Evolutionary conservation across 169 alveolate genomes (phyloP).

Genomic region (Cryptosporidium canis): DNA sequence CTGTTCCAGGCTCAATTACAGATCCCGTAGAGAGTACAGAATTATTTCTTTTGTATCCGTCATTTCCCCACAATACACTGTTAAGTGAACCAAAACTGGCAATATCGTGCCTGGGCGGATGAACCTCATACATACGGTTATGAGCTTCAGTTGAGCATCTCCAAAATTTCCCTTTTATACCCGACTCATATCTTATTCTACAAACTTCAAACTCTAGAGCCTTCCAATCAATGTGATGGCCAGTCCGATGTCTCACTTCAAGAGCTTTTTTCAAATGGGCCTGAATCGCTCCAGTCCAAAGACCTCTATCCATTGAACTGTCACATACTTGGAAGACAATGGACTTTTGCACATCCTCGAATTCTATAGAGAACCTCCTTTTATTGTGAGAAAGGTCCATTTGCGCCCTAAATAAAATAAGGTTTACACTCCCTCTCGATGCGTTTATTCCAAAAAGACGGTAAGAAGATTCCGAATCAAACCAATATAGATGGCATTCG

Average conservation of each 20-base stretch:
- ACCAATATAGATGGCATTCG: slow-evolving; percentile 72
- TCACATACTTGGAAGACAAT: slow-evolving; percentile 64
- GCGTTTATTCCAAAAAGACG: slow-evolving; percentile 67
- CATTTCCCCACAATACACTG: slow-evolving; percentile 28
- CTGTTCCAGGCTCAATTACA: slow-evolving; percentile 35
- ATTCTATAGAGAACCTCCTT: slow-evolving; percentile 54
- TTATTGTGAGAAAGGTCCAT: slow-evolving; percentile 71
- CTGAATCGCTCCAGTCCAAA: slow-evolving; percentile 71
- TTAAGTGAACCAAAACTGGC: slow-evolving; percentile 38
- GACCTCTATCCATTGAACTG: slow-evolving; percentile 70
- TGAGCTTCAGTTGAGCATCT: slow-evolving; percentile 69
- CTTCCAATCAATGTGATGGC: slow-evolving; percentile 69
- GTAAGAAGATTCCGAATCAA: slow-evolving; percentile 67
- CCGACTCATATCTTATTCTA: slow-evolving; percentile 65
- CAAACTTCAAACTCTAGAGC: slow-evolving; percentile 70
- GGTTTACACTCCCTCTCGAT: slow-evolving; percentile 63
- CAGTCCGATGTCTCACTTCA: slow-evolving; percentile 63
- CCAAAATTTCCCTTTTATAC: slow-evolving; percentile 65
- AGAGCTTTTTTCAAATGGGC: slow-evolving; percentile 70
- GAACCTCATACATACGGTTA: slow-evolving; percentile 64
- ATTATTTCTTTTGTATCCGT: slow-evolving; percentile 27
- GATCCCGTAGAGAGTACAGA: slow-evolving; percentile 65
- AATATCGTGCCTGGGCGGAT: slow-evolving; percentile 46
- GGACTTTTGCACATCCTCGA: slow-evolving; percentile 51
- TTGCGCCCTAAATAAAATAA: slow-evolving; percentile 67